Evolutionary conservation across 108 stramenopile genomes (phyloP), one percentile per base, ranked within the genome.

Genomic region (Nitzschia inconspicua): DNA sequence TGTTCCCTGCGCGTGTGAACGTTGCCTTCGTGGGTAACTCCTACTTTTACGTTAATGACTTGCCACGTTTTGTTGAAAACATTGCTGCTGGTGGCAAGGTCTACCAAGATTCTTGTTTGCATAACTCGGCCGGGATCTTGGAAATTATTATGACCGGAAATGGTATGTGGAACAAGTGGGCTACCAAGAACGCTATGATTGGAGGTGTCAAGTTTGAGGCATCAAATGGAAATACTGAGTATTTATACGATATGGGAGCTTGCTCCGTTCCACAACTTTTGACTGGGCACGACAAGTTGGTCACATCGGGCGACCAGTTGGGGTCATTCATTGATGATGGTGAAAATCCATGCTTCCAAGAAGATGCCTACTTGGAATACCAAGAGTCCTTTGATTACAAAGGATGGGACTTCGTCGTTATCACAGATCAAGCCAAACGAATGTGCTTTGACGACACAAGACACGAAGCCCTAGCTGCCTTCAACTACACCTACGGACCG

Each of bases 11-110:
- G 11, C 36, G 31, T 29, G 35, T 40, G 13, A 61, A 55, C 43
- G 73, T 82, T 18, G 81, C 81, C 19, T 77, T 82, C 36, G 48
- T 77, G 28, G 81, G 81, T 37, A 79, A 73, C 47, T 64, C 71
- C 11, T 71, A 80, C 50, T 68, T 84, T 47, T 69, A 58, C 44
- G 55, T 72, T 28, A 79, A 83, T 65, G 82, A 83, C 50, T 42
- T 83, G 2, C 82, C 82, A 20, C 82, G 82, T 18, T 43, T 83
- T 13, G 28, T 79, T 39, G 56, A 83, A 29, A 20, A 25, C 23
- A 60, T 78, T 0, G 27, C 23, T 2, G 16, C 60, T 9, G 60
- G 27, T 3, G 57, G 47, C 0, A 40, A 66, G 5, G 39, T 83
- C 9, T 19, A 46, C 25, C 82, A 83, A 70, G 63, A 77, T 47